Conservation (phyloP, 805 yeast species). For the Naumovozyma castellii region DNA sequence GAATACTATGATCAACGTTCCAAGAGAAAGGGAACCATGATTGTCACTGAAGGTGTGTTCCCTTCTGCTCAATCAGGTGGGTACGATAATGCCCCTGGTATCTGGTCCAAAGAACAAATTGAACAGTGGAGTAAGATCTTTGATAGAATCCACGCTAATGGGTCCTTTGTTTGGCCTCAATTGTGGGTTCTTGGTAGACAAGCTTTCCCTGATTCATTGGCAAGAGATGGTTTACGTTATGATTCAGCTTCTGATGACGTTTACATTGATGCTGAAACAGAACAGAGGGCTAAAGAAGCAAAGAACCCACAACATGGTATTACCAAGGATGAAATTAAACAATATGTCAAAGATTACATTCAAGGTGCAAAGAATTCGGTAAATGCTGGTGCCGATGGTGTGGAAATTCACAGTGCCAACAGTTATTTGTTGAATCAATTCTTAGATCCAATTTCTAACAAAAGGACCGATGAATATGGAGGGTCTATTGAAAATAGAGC, state of each 20-base stretch:
- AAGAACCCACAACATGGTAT: conserved; percentile 26
- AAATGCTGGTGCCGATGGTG: conserved; percentile 41
- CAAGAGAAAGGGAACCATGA: conserved; percentile 43
- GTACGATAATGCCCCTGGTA: conserved; percentile 38
- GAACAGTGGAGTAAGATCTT: conserved; percentile 40
- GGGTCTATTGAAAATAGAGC: conserved; percentile 43
- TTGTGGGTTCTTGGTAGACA: conserved; percentile 41
- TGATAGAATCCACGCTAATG: conserved; percentile 41
- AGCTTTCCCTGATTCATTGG: conserved; percentile 32
- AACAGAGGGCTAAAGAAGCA: conserved; percentile 27
- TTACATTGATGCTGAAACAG: conserved; percentile 27
- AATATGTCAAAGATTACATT: conserved; percentile 34
- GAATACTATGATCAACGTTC: conserved; percentile 49
- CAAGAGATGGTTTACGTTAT: conserved; percentile 30
- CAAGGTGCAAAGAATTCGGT: conserved; percentile 35
- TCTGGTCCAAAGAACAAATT: conserved; percentile 38
- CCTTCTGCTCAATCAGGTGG: conserved; percentile 35
- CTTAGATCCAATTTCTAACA: conserved; percentile 36
- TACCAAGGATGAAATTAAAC: conserved; percentile 30
- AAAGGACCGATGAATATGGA: conserved; percentile 44
- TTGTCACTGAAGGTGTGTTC: conserved; percentile 50
- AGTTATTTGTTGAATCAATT: conserved; percentile 53
- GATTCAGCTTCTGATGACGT: conserved; percentile 33
- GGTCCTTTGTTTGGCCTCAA: conserved; percentile 38
- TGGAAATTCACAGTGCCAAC: conserved; percentile 61